Percentiles rank a stretch among this genome's conserved stretches.
These are phyloP conservation scores for Lyophyllum shimeji DNA, from an alignment of 768 basidiomycete species.

Conservation along the genomic window DNA sequence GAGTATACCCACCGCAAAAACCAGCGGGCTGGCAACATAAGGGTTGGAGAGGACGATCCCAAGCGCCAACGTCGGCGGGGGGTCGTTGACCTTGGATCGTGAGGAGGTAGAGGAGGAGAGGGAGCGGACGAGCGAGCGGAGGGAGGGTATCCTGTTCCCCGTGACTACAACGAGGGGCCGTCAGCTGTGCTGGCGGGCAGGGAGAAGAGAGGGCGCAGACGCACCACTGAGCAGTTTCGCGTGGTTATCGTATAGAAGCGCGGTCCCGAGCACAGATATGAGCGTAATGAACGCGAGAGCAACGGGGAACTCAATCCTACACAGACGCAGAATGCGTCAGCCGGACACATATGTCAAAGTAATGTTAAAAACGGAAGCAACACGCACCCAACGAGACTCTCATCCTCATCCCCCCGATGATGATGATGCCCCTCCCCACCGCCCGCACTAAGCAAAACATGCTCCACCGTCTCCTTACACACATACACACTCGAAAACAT, in stretches of 20 bases:
- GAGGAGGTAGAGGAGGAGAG: conserved; percentile 29
- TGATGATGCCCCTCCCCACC: conserved; percentile 57
- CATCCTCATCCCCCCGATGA: conserved; percentile 60
- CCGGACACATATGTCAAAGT: no score
- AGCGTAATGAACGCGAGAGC: conserved; percentile 55
- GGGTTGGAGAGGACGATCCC: conserved; percentile 65
- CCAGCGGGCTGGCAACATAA: conserved; percentile 64
- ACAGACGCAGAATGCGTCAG: no score
- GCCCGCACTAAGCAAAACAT: conserved; percentile 71
- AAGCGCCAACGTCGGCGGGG: conserved; percentile 7
- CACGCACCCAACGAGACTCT: conserved; percentile 38
- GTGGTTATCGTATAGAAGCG: conserved; percentile 62
- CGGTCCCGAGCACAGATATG: conserved; percentile 55
- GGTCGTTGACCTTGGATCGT: no score
- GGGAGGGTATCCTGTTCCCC: conserved; percentile 58
- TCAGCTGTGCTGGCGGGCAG: not conserved
- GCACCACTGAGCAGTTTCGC: conserved; percentile 61
- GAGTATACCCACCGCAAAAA: conserved; percentile 56
- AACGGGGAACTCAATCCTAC: conserved; percentile 68
- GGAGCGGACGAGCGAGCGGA: conserved; percentile 47
- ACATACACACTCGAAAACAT: conserved; percentile 95
- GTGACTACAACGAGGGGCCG: conserved; percentile 42
- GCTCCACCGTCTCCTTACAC: conserved; percentile 96
- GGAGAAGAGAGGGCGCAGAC: conserved; percentile 20
- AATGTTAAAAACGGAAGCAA: no score